Evolutionary conservation across 495 filamentous ascomycete genomes (phyloP).

Genomic region (Platismatia glauca): DNA sequence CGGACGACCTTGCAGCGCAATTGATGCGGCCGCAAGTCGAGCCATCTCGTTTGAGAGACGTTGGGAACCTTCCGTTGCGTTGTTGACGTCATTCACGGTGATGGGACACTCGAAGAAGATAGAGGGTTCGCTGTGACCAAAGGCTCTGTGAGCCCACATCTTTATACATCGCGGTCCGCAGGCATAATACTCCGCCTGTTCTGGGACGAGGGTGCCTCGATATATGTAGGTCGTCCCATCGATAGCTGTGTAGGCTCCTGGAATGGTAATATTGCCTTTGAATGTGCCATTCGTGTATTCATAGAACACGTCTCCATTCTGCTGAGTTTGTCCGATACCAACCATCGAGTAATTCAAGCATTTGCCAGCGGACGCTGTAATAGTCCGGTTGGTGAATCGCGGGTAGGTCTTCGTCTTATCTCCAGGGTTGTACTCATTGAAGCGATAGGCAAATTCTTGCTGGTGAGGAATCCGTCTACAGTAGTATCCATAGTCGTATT

Average conservation of each 20-base stretch:
- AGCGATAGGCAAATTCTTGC: slow-evolving; percentile 22
- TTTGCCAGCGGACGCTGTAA: slow-evolving; percentile 17
- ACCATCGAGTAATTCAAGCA: slow-evolving; percentile 11
- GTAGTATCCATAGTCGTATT: slow-evolving; percentile 14
- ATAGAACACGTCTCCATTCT: neutral
- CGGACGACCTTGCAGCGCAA: slow-evolving; percentile 19
- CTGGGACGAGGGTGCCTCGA: slow-evolving; percentile 5
- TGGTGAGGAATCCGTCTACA: slow-evolving; percentile 5
- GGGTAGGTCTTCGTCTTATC: slow-evolving; percentile 14
- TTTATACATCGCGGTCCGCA: slow-evolving; percentile 15
- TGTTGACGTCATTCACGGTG: slow-evolving; percentile 10
- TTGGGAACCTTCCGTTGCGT: neutral
- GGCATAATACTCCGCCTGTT: neutral
- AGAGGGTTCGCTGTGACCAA: neutral
- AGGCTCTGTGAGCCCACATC: slow-evolving; percentile 15
- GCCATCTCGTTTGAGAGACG: slow-evolving; percentile 12
- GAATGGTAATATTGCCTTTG: slow-evolving; percentile 13
- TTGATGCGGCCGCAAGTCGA: slow-evolving; percentile 19
- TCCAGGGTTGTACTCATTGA: slow-evolving; percentile 18
- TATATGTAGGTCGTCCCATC: slow-evolving; percentile 20
- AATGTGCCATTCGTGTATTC: slow-evolving; percentile 7
- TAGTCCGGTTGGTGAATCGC: slow-evolving; percentile 14
- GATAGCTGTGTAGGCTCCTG: neutral
- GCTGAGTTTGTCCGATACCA: neutral
- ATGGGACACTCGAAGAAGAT: slow-evolving; percentile 19